Evolutionary conservation across 805 yeast genomes (phyloP).

Genomic region (Starmerella bombicola): DNA sequence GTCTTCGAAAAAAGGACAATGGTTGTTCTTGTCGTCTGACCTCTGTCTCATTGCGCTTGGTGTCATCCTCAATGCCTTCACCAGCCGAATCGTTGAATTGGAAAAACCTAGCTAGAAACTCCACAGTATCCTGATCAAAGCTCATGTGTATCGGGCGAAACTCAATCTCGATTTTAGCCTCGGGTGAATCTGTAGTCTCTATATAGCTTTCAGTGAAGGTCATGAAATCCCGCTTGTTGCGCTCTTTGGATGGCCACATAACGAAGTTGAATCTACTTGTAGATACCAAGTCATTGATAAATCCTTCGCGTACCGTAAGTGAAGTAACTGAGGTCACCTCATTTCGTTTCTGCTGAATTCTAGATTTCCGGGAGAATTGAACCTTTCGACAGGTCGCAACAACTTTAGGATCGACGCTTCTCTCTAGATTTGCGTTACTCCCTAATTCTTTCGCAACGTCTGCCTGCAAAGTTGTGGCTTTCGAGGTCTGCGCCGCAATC

Average conservation of each 20-base stretch:
- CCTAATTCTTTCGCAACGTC: conserved; percentile 44
- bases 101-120: conserved; percentile 65
- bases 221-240: neutral
- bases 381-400: conserved; percentile 23
- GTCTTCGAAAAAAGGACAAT: conserved; percentile 45
- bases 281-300: conserved; percentile 7
- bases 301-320: conserved; percentile 6
- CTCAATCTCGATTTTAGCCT: conserved; percentile 9
- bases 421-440: conserved; percentile 3
- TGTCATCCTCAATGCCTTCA: neutral
- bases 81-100: conserved; percentile 38
- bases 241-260: conserved; percentile 2
- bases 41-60: conserved; percentile 32
- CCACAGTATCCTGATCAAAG: conserved; percentile 88
- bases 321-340: neutral
- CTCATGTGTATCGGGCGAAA: conserved; percentile 68
- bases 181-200: conserved; percentile 6
- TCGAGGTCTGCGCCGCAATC: conserved; percentile 32
- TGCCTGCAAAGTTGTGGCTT: conserved; percentile 33
- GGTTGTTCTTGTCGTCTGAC: conserved; percentile 34
- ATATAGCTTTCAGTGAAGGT: conserved; percentile 2
- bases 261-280: conserved; percentile 10
- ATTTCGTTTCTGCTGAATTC: too few relatives aligned
- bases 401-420: conserved; percentile 21
- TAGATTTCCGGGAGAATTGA: neutral